Percentiles rank a stretch among this genome's conserved stretches.
phyloP scores from a whole-genome alignment of 2,329 filamentous ascomycete genomes.

The Kalaharituber pfeilii region DNA sequence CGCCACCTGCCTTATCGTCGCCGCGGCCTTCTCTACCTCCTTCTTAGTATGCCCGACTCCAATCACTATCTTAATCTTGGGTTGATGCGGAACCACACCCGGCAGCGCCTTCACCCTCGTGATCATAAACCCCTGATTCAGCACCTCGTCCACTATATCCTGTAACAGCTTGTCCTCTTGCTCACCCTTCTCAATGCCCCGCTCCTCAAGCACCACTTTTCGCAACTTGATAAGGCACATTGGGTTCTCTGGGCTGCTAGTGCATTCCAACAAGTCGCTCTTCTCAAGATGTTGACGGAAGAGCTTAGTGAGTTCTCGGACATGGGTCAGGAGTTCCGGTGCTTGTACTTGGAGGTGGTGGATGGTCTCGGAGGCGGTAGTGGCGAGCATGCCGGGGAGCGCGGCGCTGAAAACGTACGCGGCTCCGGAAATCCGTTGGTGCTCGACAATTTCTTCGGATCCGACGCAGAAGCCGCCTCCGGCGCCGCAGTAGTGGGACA shows the following conservation, averaged over 20 bases:
- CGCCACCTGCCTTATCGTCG: slow-evolving; percentile 74
- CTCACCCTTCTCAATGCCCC: slow-evolving; percentile 36
- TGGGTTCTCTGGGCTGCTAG: slow-evolving; percentile 68
- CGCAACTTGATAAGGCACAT: slow-evolving; percentile 72
- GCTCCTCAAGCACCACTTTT: slow-evolving; percentile 55
- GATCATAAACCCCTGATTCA: slow-evolving; percentile 77
- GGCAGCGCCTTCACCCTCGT: slow-evolving; percentile 69
- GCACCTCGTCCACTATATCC: slow-evolving; percentile 91
- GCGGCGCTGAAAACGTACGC: slow-evolving; percentile 95
- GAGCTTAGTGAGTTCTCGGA: slow-evolving; percentile 70
- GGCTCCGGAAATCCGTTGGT: slow-evolving; percentile 82
- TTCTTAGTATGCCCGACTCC: slow-evolving; percentile 79
- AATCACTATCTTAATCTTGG: slow-evolving; percentile 68
- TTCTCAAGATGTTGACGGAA: slow-evolving; percentile 79
- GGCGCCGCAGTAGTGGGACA: slow-evolving; percentile 75
- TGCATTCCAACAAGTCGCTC: slow-evolving; percentile 62
- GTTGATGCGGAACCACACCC: slow-evolving; percentile 45
- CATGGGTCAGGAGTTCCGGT: slow-evolving; percentile 59
- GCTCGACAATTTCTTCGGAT: slow-evolving; percentile 76
- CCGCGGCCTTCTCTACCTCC: slow-evolving; percentile 87
- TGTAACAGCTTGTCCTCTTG: slow-evolving; percentile 76
- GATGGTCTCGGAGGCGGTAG: slow-evolving; percentile 86
- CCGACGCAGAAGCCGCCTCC: slow-evolving; percentile 94
- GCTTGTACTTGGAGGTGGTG: slow-evolving; percentile 61
- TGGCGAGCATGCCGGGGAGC: slow-evolving; percentile 78